Percentiles rank a stretch among this genome's conserved stretches.
These are phyloP conservation scores for Dothistroma septosporum DNA, from an alignment of 2,329 filamentous ascomycete species.

Conservation along the genomic window DNA sequence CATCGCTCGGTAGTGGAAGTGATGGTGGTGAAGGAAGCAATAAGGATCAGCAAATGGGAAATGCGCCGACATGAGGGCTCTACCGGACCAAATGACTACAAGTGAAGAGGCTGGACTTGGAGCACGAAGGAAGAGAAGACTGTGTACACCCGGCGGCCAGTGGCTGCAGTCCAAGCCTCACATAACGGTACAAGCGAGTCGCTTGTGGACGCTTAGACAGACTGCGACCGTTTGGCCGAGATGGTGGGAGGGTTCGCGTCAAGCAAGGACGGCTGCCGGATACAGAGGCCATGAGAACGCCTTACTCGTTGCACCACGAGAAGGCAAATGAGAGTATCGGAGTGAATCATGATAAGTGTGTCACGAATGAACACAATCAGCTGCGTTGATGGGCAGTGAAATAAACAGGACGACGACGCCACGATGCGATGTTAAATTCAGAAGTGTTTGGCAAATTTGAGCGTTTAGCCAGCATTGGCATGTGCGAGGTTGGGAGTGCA, in stretches of 20 bases:
- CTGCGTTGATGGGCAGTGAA: not conserved
- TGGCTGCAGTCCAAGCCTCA: too few species aligned
- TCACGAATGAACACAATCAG: not conserved
- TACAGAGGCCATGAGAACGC: not conserved
- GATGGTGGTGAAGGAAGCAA: constrained; percentile 1
- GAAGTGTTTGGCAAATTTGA: not conserved
- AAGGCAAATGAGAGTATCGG: not conserved
- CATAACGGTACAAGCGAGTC: too few species aligned
- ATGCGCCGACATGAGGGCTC: constrained; percentile 7
- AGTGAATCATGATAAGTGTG: not conserved
- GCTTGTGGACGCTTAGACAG: not conserved
- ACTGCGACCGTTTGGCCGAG: not conserved
- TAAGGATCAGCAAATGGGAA: constrained; percentile 10
- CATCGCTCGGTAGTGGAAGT: constrained; percentile 14
- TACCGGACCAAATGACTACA: not conserved
- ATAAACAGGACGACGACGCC: not conserved
- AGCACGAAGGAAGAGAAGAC: not conserved
- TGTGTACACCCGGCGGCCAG: not conserved
- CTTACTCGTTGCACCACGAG: not conserved
- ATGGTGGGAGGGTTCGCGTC: not conserved
- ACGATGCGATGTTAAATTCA: not conserved
- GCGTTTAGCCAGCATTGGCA: constrained; percentile 1
- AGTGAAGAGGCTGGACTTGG: not conserved
- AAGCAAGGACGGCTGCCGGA: not conserved
- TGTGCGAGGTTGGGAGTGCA: not conserved